Percentiles rank a stretch among this genome's conserved stretches.
Conservation (phyloP, 2,329 filamentous ascomycete genomes). For the Aspergillus piperis region DNA sequence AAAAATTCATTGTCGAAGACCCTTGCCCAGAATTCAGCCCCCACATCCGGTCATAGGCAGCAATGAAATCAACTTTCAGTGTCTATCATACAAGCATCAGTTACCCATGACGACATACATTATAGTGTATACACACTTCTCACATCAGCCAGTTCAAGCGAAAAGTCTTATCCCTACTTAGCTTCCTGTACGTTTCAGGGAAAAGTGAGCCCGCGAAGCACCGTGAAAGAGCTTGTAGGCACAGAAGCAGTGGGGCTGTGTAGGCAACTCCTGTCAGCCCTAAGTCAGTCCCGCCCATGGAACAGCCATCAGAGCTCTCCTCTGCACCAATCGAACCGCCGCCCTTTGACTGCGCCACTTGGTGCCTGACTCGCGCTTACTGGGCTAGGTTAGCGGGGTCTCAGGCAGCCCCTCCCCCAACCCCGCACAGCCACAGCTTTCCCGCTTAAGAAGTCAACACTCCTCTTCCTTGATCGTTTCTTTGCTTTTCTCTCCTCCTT, state of each 20-base stretch:
- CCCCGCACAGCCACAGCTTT: neutral
- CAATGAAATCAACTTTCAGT: no score
- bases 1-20: no score
- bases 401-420: neutral
- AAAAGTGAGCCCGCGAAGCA: neutral
- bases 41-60: no score
- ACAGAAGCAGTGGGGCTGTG: neutral
- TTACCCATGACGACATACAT: no score
- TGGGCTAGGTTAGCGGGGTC: neutral
- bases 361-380: neutral
- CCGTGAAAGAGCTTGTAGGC: neutral
- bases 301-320: neutral
- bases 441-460: neutral
- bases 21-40: no score
- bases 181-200: neutral
- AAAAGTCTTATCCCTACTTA: no score
- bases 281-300: neutral
- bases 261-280: neutral
- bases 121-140: no score
- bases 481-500: neutral
- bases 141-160: no score
- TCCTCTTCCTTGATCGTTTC: neutral
- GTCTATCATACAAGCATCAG: no score
- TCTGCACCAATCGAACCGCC: neutral
- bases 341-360: neutral